Base-by-base conservation (phyloP, 805 yeast genomes). In the Kuraishia ogatae region DNA sequence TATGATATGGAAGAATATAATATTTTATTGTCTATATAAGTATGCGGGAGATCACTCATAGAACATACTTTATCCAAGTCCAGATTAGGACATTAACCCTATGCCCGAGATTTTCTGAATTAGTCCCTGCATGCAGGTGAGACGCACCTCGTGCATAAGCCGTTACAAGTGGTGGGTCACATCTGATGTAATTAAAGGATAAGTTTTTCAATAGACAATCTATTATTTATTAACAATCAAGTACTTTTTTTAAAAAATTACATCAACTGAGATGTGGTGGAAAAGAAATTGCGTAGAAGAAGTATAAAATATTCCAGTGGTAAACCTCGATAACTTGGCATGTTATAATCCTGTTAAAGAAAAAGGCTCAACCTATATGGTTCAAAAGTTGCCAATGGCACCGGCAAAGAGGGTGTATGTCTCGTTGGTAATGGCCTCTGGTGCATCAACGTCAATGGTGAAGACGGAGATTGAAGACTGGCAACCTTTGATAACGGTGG, bases 361-460 rank as follows among this genome's bases (percentile, higher is more conserved):
- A 17, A 35, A 3, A 35, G n/a, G 43, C 17, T 35, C n/a, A 3
- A 17, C 43, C n/a, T 3, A 10, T 15, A 28, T 35, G 4, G 17
- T 15, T 35, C 13, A 35, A 15, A 13, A 35, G 43, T 8, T 35
- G 13, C 43, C 43, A 35, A 62, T 48, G 23, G 60, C 56, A 51
- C 57, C 23, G 51, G 55, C 54, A 51, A 63, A 61, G 26, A 63
- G 52, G 17, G 54, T 24, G 2, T 24, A 8, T 5, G 61, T 48
- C 39, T 61, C 58, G 19, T 49, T 53, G 46, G 26, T 50, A 39
- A 58, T 26, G n/a, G 2, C 48, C 17, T 49, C 28, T 22, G 54
- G 51, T 29, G 79, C 77, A 61, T 75, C 80, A 58, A 70, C 66
- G 62, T 80, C 85, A 60, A 78, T 66, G 29, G 77, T 68, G 67